phyloP scores from a whole-genome alignment of 495 filamentous ascomycete species.

The Trichoderma parareesei region DNA sequence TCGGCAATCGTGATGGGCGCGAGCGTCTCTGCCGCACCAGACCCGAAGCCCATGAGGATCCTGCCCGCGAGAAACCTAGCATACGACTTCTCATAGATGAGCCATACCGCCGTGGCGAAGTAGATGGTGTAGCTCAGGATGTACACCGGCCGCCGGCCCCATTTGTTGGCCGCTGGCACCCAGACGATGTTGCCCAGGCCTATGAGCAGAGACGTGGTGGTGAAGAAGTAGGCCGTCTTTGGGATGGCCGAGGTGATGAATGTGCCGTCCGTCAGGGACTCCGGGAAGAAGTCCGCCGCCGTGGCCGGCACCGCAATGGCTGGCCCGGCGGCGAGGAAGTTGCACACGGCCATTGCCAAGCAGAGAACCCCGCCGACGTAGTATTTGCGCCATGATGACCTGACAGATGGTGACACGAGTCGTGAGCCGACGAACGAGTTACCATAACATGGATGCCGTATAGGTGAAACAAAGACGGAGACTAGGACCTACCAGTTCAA shows the following conservation, averaged over 20 bases:
- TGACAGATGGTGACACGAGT: slow-evolving; percentile 13
- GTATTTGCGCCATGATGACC: slow-evolving; percentile 38
- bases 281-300: slow-evolving; percentile 39
- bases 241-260: slow-evolving; percentile 28
- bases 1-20: slow-evolving; percentile 47
- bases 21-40: slow-evolving; percentile 47
- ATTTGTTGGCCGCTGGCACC: slow-evolving; percentile 49
- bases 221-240: slow-evolving; percentile 46
- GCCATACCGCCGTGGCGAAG: slow-evolving; percentile 36
- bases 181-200: slow-evolving; percentile 46
- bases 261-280: slow-evolving; percentile 14
- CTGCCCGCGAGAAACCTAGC: slow-evolving; percentile 34
- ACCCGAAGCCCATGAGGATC: slow-evolving; percentile 42
- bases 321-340: slow-evolving; percentile 47
- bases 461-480: not conserved
- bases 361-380: slow-evolving; percentile 43
- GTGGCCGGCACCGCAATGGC: slow-evolving; percentile 43
- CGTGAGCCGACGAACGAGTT: not conserved
- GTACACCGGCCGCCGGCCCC: slow-evolving; percentile 47
- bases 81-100: slow-evolving; percentile 36
- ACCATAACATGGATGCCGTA: not conserved
- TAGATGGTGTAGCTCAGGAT: slow-evolving; percentile 40
- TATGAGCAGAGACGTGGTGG: slow-evolving; percentile 40
- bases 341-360: slow-evolving; percentile 46
- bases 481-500: slow-evolving; percentile 36